phyloP scores from a whole-genome alignment of 805 yeast species.

The Candida andamanensis region DNA sequence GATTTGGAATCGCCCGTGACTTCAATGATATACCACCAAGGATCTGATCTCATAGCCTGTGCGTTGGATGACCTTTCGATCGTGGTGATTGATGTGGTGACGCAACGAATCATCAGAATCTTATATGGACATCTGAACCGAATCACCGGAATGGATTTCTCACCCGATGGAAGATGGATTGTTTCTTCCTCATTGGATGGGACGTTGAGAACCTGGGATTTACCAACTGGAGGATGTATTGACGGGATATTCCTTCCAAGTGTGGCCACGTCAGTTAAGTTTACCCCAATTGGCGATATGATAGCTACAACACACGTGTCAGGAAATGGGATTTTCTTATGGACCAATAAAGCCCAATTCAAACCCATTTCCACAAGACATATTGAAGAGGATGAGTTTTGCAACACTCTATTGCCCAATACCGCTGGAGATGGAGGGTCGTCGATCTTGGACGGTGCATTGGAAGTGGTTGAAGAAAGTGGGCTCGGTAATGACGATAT shows the following conservation, averaged over 20 bases:
- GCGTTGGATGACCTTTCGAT: slow-evolving; percentile 84
- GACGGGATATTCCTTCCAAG: slow-evolving; percentile 78
- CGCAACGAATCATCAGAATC: slow-evolving; percentile 79
- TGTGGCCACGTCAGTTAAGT: slow-evolving; percentile 75
- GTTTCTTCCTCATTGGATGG: slow-evolving; percentile 78
- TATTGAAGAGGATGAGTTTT: slow-evolving; percentile 70
- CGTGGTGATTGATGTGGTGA: slow-evolving; percentile 73
- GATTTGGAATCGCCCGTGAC: slow-evolving; percentile 75
- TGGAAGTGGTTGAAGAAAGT: slow-evolving; percentile 35
- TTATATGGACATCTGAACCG: slow-evolving; percentile 87
- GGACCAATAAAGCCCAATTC: slow-evolving; percentile 91
- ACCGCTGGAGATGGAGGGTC: slow-evolving; percentile 75
- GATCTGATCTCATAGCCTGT: slow-evolving; percentile 80
- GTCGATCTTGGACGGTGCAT: slow-evolving; percentile 72
- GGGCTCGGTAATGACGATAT: slow-evolving; percentile 17
- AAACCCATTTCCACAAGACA: slow-evolving; percentile 68
- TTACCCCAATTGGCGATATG: slow-evolving; percentile 85
- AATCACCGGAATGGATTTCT: slow-evolving; percentile 81
- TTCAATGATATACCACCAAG: slow-evolving; percentile 66
- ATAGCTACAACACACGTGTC: slow-evolving; percentile 89
- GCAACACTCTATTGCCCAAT: slow-evolving; percentile 61
- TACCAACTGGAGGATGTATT: slow-evolving; percentile 94
- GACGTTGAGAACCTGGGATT: slow-evolving; percentile 93
- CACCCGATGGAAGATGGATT: slow-evolving; percentile 95
- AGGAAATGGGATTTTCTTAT: slow-evolving; percentile 83